Evolutionary conservation across 768 basidiomycete species (phyloP), one percentile per base, ranked within the genome.

Genomic region (Hebeloma cylindrosporum): DNA sequence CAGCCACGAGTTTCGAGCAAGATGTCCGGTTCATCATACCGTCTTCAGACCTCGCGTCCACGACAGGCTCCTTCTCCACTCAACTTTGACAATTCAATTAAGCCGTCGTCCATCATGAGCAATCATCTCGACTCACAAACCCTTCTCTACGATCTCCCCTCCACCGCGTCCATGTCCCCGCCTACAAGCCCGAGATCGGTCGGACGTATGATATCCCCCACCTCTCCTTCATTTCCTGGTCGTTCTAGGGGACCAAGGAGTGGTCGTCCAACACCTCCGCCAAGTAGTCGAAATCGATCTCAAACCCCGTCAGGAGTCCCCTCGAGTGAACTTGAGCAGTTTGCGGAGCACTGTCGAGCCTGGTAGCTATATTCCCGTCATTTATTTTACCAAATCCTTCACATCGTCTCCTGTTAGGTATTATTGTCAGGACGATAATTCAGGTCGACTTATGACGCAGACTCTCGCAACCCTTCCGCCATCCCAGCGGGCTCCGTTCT

Each of bases 401-500:
- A 38, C 20, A 5, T 35, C 25, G 25, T 31, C 13, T 41, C 39
- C 50, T 20, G 39, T 25, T 54, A 92, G 89, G 90, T 93, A 90
- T 65, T 92, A 81, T 63, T 71, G 80, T 50, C 90, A 92, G 63
- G 85, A 91, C 59, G 83, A 88, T 56, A 74, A 80, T 53, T 77
- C 90, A 14, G 85, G 88, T 20, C 80, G 80, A 36, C 69, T 77
- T 49, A 92, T 95, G 83, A 86, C 88, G 10, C 83, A 89, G 52
- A 90, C 83, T 3, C 71, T 95, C 34, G 77, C 88, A 33, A 83
- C 82, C 25, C 75, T 93, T 3, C 85, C 86, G 5, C 79, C 90
- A 2, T 83, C 88, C 0, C 91, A 94, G 54, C 84, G 88, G 45
- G 89, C 92, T 7, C 85, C 88, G 1, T 95, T 86, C 62, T 85